phyloP scores from a whole-genome alignment of 495 filamentous ascomycete genomes.

The Haplographium delicatum region DNA sequence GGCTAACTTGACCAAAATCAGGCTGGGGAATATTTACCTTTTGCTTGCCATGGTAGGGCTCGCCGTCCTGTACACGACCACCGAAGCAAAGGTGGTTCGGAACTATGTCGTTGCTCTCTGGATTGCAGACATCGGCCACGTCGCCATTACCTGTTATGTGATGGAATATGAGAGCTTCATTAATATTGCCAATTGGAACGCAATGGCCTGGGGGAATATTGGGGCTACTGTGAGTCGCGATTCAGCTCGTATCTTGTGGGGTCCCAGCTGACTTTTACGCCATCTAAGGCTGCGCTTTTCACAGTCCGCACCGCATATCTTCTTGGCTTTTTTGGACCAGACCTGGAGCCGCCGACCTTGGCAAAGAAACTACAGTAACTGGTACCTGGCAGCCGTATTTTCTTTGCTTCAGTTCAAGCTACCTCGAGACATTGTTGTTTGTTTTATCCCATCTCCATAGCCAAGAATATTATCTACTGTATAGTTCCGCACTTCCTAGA shows the following conservation, averaged over 20 bases:
- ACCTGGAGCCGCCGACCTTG: constrained; percentile 4
- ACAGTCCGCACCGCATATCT: constrained; percentile 53
- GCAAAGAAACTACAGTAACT: constrained; percentile 7
- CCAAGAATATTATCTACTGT: too few relatives aligned
- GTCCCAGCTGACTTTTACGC: neutral
- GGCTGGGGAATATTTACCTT: constrained; percentile 64
- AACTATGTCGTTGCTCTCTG: constrained; percentile 62
- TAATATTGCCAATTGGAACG: constrained; percentile 58
- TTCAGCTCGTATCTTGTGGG: too few relatives aligned
- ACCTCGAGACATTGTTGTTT: too few relatives aligned
- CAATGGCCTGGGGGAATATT: constrained; percentile 69
- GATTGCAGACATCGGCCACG: constrained; percentile 64
- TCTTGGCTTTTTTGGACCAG: constrained; percentile 50
- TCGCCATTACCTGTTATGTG: constrained; percentile 54
- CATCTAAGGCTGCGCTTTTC: constrained; percentile 42
- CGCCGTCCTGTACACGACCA: constrained; percentile 54
- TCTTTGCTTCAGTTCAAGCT: too few relatives aligned
- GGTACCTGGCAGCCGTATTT: too few relatives aligned
- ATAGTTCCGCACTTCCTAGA: too few relatives aligned
- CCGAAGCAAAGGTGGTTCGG: constrained; percentile 57
- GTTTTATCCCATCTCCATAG: too few relatives aligned
- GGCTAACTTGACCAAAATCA: too few relatives aligned
- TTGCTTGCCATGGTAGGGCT: constrained; percentile 59
- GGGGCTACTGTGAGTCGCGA: constrained; percentile 45
- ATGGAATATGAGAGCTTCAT: constrained; percentile 51